Base-by-base conservation (phyloP, 73 alveolate genomes). In the Symbiodinium pilosum region DNA sequence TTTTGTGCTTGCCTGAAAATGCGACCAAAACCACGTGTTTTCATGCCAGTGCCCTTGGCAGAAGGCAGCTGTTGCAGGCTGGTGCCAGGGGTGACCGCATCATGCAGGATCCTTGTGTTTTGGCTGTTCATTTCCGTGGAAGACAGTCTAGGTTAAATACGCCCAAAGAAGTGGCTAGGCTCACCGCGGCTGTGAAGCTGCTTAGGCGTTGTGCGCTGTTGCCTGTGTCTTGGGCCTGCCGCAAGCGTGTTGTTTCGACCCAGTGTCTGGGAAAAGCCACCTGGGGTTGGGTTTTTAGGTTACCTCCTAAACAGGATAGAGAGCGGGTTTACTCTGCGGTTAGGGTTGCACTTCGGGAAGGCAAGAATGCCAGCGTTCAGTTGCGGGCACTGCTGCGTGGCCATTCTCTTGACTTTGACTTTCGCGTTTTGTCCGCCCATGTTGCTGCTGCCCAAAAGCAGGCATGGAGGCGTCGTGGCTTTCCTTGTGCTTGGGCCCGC, bases 271-370 rank as follows among this genome's bases (percentile, higher is more conserved):
- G 77, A 1, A 3, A 59, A 24, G 93, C 83, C 0, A 81, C 75
- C 0, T 85, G 93, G 93, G 93, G 93, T 5, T 85, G 93, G 93
- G 30, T 85, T 28, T 85, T 42, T 34, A 42, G 93, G 20, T 5
- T 85, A 32, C 93, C 93, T 0, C 30, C 75, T 0, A 16, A 32
- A 0, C 2, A 5, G 6, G 77, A 43, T 6, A 7, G 64, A 1
- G 32, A 12, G n/a, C 39, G 40, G 21, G 75, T 85, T 21, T 43
- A 85, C 34, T 32, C 43, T 0, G 81, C 51, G 24, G 81, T 85
- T 24, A 11, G n/a, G 2, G 1, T 9, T 6, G 93, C 93, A 0
- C 81, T 85, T 4, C 14, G 32, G 18, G 93, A 85, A 34, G 34
- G 32, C 9, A 36, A 39, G 2, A 26, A 28, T 0, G 81, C 81